phyloP scores from a whole-genome alignment of 2,329 filamentous ascomycete species.

The Sarocladium strictum region DNA sequence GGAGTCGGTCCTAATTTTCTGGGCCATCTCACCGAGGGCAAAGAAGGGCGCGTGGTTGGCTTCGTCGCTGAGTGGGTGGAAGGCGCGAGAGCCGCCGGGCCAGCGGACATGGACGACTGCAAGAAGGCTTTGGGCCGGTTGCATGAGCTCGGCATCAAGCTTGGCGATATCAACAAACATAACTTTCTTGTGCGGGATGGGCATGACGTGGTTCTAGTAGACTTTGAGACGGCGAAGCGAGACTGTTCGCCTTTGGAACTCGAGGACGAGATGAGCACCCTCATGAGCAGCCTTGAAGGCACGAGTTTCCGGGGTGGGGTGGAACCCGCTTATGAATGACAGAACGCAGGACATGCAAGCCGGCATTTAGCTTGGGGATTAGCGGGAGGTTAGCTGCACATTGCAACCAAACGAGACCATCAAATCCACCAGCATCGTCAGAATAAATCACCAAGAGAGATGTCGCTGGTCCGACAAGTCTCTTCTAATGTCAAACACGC shows the following conservation, averaged over 20 bases:
- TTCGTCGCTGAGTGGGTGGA: slow-evolving; percentile 20
- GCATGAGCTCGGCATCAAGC: slow-evolving; percentile 25
- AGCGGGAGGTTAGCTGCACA: too few relatives aligned
- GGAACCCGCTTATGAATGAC: not conserved
- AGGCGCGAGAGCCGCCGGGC: slow-evolving; percentile 20
- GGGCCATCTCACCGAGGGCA: slow-evolving; percentile 22
- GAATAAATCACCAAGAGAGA: too few relatives aligned
- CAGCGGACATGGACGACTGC: slow-evolving; percentile 22
- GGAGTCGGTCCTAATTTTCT: slow-evolving; percentile 22
- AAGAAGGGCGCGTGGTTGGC: slow-evolving; percentile 20
- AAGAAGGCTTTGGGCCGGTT: slow-evolving; percentile 19
- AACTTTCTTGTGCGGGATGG: slow-evolving; percentile 25
- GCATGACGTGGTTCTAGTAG: slow-evolving; percentile 21
- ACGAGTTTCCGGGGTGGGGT: not conserved
- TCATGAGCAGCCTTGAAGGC: not conserved
- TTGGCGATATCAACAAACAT: slow-evolving; percentile 28
- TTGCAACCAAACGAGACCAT: too few relatives aligned
- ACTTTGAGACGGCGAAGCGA: slow-evolving; percentile 26
- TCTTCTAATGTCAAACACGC: too few relatives aligned
- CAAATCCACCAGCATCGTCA: too few relatives aligned
- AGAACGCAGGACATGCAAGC: too few relatives aligned
- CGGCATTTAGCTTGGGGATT: too few relatives aligned
- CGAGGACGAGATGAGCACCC: slow-evolving; percentile 18
- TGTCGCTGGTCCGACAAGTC: too few relatives aligned
- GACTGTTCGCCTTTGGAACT: slow-evolving; percentile 16